Percentiles rank a stretch among this genome's conserved stretches.
phyloP scores from a whole-genome alignment of 2,329 filamentous ascomycete genomes.

The Penicillium capsulatum region DNA sequence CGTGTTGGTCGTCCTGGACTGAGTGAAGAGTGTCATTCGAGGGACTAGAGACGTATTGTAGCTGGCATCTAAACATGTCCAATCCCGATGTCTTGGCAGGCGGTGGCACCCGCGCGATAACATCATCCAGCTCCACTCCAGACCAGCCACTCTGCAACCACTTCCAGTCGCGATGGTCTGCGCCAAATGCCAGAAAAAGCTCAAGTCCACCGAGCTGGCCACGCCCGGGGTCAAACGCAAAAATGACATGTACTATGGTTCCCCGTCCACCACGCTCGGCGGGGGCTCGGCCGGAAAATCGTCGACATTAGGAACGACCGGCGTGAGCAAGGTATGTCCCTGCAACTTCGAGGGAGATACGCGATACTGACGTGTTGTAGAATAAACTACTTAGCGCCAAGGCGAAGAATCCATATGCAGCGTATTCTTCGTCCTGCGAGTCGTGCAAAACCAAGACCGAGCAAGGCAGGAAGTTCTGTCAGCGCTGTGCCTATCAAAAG shows the following conservation, averaged over 20 bases:
- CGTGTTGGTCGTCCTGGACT: too few species aligned
- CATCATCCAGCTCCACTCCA: neutral
- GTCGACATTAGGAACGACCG: slow-evolving; percentile 53
- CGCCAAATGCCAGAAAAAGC: slow-evolving; percentile 59
- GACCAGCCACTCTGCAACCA: neutral
- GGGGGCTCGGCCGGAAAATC: slow-evolving; percentile 35
- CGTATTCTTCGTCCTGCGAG: slow-evolving; percentile 59
- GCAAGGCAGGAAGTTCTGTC: slow-evolving; percentile 57
- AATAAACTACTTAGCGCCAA: slow-evolving; percentile 62
- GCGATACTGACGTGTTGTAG: slow-evolving; percentile 31
- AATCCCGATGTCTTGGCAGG: neutral
- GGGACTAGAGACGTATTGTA: too few species aligned
- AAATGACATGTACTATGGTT: slow-evolving; percentile 63
- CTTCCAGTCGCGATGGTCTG: slow-evolving; percentile 53
- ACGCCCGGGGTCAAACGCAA: slow-evolving; percentile 65
- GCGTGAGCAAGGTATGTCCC: slow-evolving; percentile 54
- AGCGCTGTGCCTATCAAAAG: slow-evolving; percentile 60
- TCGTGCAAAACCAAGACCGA: slow-evolving; percentile 62
- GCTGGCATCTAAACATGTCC: too few species aligned
- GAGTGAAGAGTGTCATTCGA: too few species aligned
- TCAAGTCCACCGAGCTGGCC: slow-evolving; percentile 57
- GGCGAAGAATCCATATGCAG: slow-evolving; percentile 63
- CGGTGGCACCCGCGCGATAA: neutral
- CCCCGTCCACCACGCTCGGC: slow-evolving; percentile 42
- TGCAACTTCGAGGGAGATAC: neutral